Conservation (phyloP, 345 rosid species). For the Melaleuca alternifolia region DNA sequence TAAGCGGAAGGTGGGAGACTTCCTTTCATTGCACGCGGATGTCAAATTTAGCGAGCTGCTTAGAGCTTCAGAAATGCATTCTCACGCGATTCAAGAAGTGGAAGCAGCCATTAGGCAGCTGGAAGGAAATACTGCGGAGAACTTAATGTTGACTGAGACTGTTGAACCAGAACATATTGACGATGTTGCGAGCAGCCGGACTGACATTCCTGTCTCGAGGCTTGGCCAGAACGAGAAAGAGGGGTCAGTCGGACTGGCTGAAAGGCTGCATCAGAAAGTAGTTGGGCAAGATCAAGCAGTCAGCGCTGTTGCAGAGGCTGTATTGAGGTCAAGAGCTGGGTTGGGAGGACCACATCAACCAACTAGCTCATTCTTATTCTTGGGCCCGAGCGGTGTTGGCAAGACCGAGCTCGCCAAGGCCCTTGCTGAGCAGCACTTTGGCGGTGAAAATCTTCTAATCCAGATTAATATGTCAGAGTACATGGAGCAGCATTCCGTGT, state of each 20-base stretch:
- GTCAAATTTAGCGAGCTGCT: conserved; percentile 88
- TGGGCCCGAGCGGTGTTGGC: conserved; percentile 94
- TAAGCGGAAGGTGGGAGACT: conserved; percentile 75
- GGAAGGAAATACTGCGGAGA: conserved; percentile 53
- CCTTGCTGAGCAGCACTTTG: conserved; percentile 82
- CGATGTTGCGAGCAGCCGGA: conserved; percentile 86
- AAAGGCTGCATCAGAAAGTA: conserved; percentile 63
- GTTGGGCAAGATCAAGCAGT: conserved; percentile 81
- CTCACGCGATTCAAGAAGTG: conserved; percentile 70
- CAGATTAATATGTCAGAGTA: conserved; percentile 84
- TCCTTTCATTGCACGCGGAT: conserved; percentile 50
- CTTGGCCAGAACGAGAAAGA: conserved; percentile 85
- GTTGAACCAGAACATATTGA: conserved; percentile 85
- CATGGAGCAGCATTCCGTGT: conserved; percentile 82
- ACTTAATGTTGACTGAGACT: conserved; percentile 60
- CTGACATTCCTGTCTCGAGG: conserved; percentile 74
- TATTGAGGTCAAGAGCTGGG: conserved; percentile 74
- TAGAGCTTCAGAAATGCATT: conserved; percentile 66
- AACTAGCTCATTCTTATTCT: conserved; percentile 82
- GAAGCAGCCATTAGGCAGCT: conserved; percentile 52
- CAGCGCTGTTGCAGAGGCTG: conserved; percentile 63
- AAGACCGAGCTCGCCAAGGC: conserved; percentile 88
- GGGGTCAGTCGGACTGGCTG: conserved; percentile 58
- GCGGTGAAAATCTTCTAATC: conserved; percentile 59
- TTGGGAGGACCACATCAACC: conserved; percentile 89